A percentile compares a stretch with the other conserved stretches of the same genome.
phyloP scores from a whole-genome alignment of 495 filamentous ascomycete genomes.

The Rhypophila decipiens region DNA sequence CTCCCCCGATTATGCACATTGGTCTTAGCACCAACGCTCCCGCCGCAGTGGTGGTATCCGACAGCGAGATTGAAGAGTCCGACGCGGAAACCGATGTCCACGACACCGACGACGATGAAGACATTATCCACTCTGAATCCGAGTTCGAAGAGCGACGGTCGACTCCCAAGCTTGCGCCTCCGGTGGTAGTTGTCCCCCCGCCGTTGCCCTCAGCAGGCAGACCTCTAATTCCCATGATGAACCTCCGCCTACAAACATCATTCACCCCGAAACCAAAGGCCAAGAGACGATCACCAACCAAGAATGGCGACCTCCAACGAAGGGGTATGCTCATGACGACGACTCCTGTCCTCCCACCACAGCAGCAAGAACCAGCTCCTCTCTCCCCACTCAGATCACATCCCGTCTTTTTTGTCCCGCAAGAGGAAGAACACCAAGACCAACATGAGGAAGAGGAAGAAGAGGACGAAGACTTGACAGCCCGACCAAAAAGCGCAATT shows the following conservation, averaged over 20 bases:
- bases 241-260: conserved; percentile 36
- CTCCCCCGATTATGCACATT: neutral
- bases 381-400: too few relatives aligned
- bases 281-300: neutral
- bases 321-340: neutral
- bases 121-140: neutral
- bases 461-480: conserved; percentile 31
- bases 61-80: neutral
- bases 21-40: neutral
- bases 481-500: conserved; percentile 25
- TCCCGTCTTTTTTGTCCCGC: too few relatives aligned
- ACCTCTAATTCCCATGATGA: conserved; percentile 2
- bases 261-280: conserved; percentile 12
- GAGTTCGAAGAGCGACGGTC: conserved; percentile 20
- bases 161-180: conserved; percentile 17
- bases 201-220: conserved; percentile 7
- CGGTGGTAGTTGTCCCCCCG: too few relatives aligned
- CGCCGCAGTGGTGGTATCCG: neutral
- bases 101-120: neutral
- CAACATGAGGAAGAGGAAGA: conserved; percentile 13
- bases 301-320: neutral
- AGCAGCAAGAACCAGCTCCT: too few relatives aligned
- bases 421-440: too few relatives aligned
- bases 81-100: too few relatives aligned
- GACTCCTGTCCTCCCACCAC: too few relatives aligned